These are phyloP conservation scores for Aureobasidium leucospermi DNA, from an alignment of 2,329 filamentous ascomycete genomes.

Conservation along the genomic window DNA sequence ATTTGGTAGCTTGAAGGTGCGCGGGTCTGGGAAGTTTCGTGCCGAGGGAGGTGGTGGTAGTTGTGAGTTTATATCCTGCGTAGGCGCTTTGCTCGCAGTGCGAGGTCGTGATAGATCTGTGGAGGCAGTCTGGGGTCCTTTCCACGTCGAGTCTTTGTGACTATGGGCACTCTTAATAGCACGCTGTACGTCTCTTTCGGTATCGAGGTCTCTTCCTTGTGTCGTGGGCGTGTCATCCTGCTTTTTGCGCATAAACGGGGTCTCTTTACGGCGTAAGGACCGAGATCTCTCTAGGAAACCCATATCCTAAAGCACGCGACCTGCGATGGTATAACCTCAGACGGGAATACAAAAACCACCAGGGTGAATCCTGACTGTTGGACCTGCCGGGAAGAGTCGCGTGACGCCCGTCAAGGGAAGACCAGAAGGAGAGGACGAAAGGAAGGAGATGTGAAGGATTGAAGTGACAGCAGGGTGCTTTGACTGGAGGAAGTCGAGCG, in stretches of 20 bases:
- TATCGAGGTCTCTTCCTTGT: not conserved
- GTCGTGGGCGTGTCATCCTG: conserved; percentile 10
- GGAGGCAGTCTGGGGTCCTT: not conserved
- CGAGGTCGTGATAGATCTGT: not conserved
- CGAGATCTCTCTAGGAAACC: conserved; percentile 17
- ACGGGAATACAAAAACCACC: not conserved
- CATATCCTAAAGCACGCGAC: conserved; percentile 4
- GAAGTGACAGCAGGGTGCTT: not conserved
- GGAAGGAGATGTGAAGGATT: not conserved
- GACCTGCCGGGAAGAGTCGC: conserved; percentile 3
- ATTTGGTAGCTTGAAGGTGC: not conserved
- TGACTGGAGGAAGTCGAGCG: not conserved
- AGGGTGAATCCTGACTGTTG: not conserved
- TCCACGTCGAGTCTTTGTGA: not conserved
- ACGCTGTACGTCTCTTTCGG: not conserved
- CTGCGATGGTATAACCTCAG: not conserved
- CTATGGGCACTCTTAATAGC: not conserved
- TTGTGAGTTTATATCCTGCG: not conserved
- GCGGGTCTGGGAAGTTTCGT: not conserved
- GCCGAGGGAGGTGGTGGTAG: not conserved
- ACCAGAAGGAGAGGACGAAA: not conserved
- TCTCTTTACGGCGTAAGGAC: conserved; percentile 16
- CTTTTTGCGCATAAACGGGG: conserved; percentile 12
- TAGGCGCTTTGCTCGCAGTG: not conserved
- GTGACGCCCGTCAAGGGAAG: not conserved